Conservation (phyloP, 306 rosid genomes). For the Gynostemma pentaphyllum region DNA sequence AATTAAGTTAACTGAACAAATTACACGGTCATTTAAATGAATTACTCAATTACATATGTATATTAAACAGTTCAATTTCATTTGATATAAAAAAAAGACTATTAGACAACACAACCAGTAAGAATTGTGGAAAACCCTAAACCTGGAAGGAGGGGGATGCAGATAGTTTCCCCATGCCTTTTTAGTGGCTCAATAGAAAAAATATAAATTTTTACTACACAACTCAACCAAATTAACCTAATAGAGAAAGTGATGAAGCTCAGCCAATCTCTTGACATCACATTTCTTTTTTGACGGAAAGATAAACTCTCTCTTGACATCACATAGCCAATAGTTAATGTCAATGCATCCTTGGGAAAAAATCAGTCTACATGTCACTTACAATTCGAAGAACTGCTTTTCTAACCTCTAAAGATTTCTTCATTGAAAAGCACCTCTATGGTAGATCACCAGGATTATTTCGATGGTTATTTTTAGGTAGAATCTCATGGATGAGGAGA, state of each 20-base stretch:
- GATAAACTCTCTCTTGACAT: neutral
- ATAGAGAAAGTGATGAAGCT: neutral
- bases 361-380: neutral
- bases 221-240: neutral
- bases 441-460: too few species aligned
- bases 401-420: neutral
- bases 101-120: neutral
- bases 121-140: neutral
- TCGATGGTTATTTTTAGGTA: too few species aligned
- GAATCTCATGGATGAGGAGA: too few species aligned
- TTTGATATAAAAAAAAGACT: neutral
- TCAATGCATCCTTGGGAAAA: neutral
- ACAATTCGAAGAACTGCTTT: neutral
- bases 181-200: neutral
- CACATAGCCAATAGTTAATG: neutral
- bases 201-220: neutral
- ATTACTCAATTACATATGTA: neutral
- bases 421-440: neutral
- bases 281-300: neutral
- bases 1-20: neutral
- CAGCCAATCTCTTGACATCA: neutral
- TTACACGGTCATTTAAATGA: neutral
- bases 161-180: neutral
- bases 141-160: neutral
- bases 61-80: neutral